Evolutionary conservation across 495 filamentous ascomycete genomes (phyloP), one percentile per base, ranked within the genome.

Genomic region (Pyronema domesticum): DNA sequence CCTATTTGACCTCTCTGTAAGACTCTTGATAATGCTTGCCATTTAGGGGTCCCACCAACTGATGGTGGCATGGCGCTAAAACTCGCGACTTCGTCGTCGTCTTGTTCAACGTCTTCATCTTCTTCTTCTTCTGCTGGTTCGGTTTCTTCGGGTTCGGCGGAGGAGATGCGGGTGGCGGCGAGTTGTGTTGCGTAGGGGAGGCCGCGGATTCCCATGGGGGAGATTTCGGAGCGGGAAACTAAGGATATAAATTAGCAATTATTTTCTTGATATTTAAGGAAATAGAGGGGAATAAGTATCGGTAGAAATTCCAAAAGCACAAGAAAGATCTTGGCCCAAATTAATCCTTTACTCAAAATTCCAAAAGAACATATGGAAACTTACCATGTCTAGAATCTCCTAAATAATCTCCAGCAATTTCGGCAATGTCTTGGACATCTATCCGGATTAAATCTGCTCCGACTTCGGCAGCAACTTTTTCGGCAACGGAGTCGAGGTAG

Each of bases 401-500:
- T 18, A 85, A 56, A 63, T 85, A 85, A 58, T 81, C 75, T 33
- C 80, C 83, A 40, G 83, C 76, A 40, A 96, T 71, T 53, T 87
- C 73, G 11, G 86, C 83, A 57, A 98, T 73, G 65, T 87, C 85
- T 57, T 83, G 80, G 11, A 87, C 80, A 66, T 83, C 79, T 11
- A 98, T 68, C 18, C 77, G 75, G 36, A 98, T 70, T 5, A 95
- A 63, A 65, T 96, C 85, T n/a, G 88, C 80, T 35, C 71, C 68
- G 10, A 82, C 55, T 14, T 76, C 71, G 9, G 68, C 62, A 1
- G 86, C 82, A 34, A 85, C 67, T 33, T 67, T 69, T 44, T 75
- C 70, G 7, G 85, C 74, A 30, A 85, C 64, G 1, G 68, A 65
- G 53, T 82, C 73, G 37, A 89, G 67, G 53, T 78, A 76, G 34